Base-by-base conservation (phyloP, 129 eudicot genomes). In the Helianthus tuberosus region DNA sequence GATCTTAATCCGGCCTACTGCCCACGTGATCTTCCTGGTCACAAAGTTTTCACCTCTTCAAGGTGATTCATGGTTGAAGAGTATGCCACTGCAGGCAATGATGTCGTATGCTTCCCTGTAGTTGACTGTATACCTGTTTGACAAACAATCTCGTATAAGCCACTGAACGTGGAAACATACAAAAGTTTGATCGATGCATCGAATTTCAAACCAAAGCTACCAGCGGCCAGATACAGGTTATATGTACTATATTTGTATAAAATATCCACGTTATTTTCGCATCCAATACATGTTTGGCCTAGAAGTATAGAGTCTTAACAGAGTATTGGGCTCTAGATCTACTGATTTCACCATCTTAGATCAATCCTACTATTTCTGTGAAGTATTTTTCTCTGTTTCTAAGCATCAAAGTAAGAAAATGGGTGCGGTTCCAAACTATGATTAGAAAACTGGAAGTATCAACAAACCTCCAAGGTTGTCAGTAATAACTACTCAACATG, bases 1-100 rank as follows among this genome's bases (percentile, higher is more conserved):
- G 25, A 87, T 69, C 87, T 91, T 95, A 83, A 95, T 95, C 75
- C 99, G 69, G 12, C 99, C 99, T 46, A 95, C 94, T 1, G 99
- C 99, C 49, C 99, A 69, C 4, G 97, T 95, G 78, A 95, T 95
- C 89, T 95, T 95, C 36, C 99, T 72, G 53, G 99, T 95, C 70
- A 95, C 99, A 50, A 95, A 95, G 83, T 95, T 95, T 86, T 95
- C 99, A 3, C 99, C 99, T 25, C 99, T 73, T 13, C 96, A 79
- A 0, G 99, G 99, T 15, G 94, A 85, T 71, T 95, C 99, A 79
- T 95, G 99, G 82, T 95, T 95, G 80, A 95, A 95, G 53, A 95
- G 62, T 32, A 95, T 91, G 13, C 99, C 99, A 67, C 91, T 95
- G 81, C 99, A 95, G 57, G 99, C 98, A 64, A 53, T 91, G 48